Conservation (phyloP, 345 rosid genomes). For the Arabis alpina region DNA sequence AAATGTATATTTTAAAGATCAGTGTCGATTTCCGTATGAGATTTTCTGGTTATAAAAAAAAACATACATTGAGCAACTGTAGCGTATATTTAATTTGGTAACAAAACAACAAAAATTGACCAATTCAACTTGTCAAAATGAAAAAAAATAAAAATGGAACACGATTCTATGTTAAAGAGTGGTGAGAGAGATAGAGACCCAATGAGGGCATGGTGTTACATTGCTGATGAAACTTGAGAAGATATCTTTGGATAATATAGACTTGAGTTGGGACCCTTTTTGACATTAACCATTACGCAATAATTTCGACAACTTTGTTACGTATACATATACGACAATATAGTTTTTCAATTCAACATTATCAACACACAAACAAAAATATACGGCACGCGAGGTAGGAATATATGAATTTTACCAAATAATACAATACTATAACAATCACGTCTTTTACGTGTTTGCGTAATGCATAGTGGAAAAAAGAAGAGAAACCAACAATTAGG, state of each 20-base stretch:
- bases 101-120: slow-evolving; percentile 11
- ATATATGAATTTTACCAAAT: background rate
- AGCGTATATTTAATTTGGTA: background rate
- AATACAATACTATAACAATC: background rate
- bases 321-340: slow-evolving; percentile 11
- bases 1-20: background rate
- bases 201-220: slow-evolving; percentile 30
- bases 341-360: background rate
- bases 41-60: background rate
- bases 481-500: background rate
- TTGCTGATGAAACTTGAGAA: slow-evolving; percentile 32
- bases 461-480: background rate
- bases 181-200: background rate
- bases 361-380: slow-evolving; percentile 19
- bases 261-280: slow-evolving; percentile 6
- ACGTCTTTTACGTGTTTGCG: slow-evolving; percentile 15
- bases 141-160: slow-evolving; percentile 27
- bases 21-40: background rate
- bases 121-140: slow-evolving; percentile 10
- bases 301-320: slow-evolving; percentile 1
- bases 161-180: slow-evolving; percentile 27
- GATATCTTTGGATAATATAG: slow-evolving; percentile 28
- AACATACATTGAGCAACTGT: background rate
- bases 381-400: slow-evolving; percentile 23
- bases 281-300: slow-evolving; percentile 13